Conservation (phyloP, 805 yeast species). For the Debaryomyces tyrocola region DNA sequence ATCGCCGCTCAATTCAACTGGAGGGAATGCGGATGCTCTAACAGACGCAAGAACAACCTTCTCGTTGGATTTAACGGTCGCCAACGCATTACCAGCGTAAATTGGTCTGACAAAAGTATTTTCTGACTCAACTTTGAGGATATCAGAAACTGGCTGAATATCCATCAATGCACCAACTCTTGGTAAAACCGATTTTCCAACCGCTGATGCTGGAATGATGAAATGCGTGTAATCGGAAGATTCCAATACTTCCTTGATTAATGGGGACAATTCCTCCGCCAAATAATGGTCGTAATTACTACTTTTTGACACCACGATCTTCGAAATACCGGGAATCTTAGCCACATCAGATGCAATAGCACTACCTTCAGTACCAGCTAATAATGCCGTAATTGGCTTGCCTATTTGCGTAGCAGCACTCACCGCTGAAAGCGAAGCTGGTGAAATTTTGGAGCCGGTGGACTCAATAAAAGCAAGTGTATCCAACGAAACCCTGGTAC, state of each 20-base stretch:
- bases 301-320: slow-evolving; percentile 59
- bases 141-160: slow-evolving; percentile 84
- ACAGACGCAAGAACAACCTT: slow-evolving; percentile 68
- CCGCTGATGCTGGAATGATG: slow-evolving; percentile 78
- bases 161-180: slow-evolving; percentile 83
- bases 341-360: slow-evolving; percentile 45
- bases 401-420: slow-evolving; percentile 78
- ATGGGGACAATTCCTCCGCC: slow-evolving; percentile 82
- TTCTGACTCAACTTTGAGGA: slow-evolving; percentile 62
- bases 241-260: slow-evolving; percentile 50
- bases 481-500: slow-evolving; percentile 20
- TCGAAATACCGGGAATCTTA: slow-evolving; percentile 52
- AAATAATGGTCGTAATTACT: slow-evolving; percentile 63
- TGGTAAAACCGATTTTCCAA: slow-evolving; percentile 85
- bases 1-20: slow-evolving; percentile 30
- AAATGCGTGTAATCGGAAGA: slow-evolving; percentile 60
- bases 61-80: slow-evolving; percentile 76
- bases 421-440: slow-evolving; percentile 70
- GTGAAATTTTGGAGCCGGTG: slow-evolving; percentile 51
- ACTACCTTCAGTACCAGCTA: slow-evolving; percentile 66
- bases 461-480: slow-evolving; percentile 80
- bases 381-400: slow-evolving; percentile 75
- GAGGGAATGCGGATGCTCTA: slow-evolving; percentile 76
- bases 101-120: slow-evolving; percentile 88
- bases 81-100: slow-evolving; percentile 91